Evolutionary conservation across 306 rosid species (phyloP), one percentile per base, ranked within the genome.

Genomic region (Cucurbita pepo): DNA sequence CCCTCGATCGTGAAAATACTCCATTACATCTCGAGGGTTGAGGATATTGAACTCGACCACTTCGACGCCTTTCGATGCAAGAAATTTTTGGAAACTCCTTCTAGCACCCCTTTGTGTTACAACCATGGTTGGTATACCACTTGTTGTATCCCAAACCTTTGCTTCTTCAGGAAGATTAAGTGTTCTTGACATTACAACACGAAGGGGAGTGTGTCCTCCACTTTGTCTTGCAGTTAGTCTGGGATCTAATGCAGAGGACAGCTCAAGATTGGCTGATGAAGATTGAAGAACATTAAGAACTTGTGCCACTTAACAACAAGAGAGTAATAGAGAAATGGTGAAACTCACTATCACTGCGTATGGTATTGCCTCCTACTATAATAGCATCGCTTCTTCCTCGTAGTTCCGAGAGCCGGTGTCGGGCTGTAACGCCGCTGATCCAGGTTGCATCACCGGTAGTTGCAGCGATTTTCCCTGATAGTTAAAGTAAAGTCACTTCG

Each of bases 1-100:
- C 21, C 97, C 97, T 8, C 97, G 96, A 83, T 86, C 87, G 30
- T 89, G 89, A 77, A 91, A 91, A 78, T 94, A 89, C 69, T 94
- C 99, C 97, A 94, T 89, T 9, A 94, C 90, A 41, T 94, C 96
- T 64, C 88, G 80, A 51, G 96, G 85, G 76, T 89, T 90, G 71
- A 94, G 79, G 44, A 86, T 87, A 78, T 94, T 96, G 60, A 94
- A 90, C 85, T 94, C 98, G 73, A 94, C 89, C 22, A 94, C 97
- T 82, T 94, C 98, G 69, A 94, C 90, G 77, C 97, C 98, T 87
- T 90, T 94, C 0, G 96, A 89, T 58, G 98, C 97, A 86, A 94
- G 98, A 30, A 81, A 63, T 82, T 90, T 94, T 86, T 94, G 98
- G 77, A 94, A 89, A 72, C 90, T 83, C 82, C 84, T 89, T 79